Conservation (phyloP, 352 stramenopile genomes). For the Globisporangium acanthophoron region DNA sequence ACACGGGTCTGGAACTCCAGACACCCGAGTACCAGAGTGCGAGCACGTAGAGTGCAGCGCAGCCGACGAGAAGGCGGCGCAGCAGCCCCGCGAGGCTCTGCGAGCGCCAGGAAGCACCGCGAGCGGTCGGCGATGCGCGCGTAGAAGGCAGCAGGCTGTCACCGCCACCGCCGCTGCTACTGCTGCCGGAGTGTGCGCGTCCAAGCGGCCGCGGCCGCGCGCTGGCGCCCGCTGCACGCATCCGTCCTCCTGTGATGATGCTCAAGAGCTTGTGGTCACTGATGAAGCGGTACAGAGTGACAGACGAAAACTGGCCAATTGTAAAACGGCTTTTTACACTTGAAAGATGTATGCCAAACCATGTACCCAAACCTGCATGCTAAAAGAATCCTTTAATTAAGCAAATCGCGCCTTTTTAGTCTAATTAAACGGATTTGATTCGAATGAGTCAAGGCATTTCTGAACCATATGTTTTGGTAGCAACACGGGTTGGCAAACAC, state of each 20-base stretch:
- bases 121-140: background rate
- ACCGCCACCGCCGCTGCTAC: background rate
- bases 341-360: too few species aligned
- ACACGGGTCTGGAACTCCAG: slow-evolving; percentile 6
- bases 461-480: too few species aligned
- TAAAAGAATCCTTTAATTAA: too few species aligned
- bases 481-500: too few species aligned
- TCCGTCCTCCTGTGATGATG: background rate
- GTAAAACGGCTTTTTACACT: too few species aligned
- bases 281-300: too few species aligned
- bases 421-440: too few species aligned
- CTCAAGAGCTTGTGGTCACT: too few species aligned
- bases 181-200: background rate
- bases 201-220: background rate
- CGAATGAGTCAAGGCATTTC: too few species aligned
- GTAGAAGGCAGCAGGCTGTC: slow-evolving; percentile 9
- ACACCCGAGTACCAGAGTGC: slow-evolving; percentile 18
- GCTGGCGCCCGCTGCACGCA: background rate
- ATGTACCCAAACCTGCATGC: too few species aligned
- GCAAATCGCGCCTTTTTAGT: too few species aligned
- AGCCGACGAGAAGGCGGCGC: slow-evolving; percentile 17
- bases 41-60: slow-evolving; percentile 18
- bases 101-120: background rate
- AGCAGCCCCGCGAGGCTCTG: slow-evolving; percentile 8
- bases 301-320: too few species aligned